These are phyloP conservation scores for Saccharomyces mikatae DNA, from an alignment of 805 yeast species.

Conservation along the genomic window DNA sequence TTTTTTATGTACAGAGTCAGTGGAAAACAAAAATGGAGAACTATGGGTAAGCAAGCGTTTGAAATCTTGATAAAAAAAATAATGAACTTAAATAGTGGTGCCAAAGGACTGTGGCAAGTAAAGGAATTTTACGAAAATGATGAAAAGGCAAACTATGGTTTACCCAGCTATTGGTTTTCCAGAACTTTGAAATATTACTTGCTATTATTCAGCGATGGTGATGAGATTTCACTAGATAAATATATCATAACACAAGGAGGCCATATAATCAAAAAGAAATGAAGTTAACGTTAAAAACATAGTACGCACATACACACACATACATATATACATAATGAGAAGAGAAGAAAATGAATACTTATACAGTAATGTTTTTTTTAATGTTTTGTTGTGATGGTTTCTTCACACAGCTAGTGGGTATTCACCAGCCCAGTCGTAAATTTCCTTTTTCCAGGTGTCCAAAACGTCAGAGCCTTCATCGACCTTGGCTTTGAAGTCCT, in stretches of 20 bases:
- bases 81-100: conserved; percentile 26
- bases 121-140: conserved; percentile 28
- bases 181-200: conserved; percentile 53
- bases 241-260: conserved; percentile 57
- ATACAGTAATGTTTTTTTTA: conserved; percentile 3
- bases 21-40: conserved; percentile 50
- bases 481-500: conserved; percentile 86
- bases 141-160: conserved; percentile 21
- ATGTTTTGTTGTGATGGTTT: neutral
- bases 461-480: conserved; percentile 66
- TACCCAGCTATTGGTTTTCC: conserved; percentile 49
- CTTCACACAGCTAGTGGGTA: conserved; percentile 58
- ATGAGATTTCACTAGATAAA: conserved; percentile 41
- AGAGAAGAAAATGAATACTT: neutral
- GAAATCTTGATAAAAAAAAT: conserved; percentile 30
- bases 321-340: neutral
- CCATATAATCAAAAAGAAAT: conserved; percentile 42
- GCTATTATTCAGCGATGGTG: conserved; percentile 39
- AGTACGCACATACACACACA: neutral
- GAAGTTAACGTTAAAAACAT: conserved; percentile 4
- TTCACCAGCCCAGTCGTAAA: conserved; percentile 84
- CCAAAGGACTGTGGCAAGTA: conserved; percentile 36
- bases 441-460: conserved; percentile 61
- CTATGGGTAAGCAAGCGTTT: conserved; percentile 45
- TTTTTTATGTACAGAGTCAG: conserved; percentile 53